Percentiles rank a stretch among this genome's conserved stretches.
Evolutionary conservation across 345 rosid species (phyloP).

Genomic region (Corchorus olitorius): DNA sequence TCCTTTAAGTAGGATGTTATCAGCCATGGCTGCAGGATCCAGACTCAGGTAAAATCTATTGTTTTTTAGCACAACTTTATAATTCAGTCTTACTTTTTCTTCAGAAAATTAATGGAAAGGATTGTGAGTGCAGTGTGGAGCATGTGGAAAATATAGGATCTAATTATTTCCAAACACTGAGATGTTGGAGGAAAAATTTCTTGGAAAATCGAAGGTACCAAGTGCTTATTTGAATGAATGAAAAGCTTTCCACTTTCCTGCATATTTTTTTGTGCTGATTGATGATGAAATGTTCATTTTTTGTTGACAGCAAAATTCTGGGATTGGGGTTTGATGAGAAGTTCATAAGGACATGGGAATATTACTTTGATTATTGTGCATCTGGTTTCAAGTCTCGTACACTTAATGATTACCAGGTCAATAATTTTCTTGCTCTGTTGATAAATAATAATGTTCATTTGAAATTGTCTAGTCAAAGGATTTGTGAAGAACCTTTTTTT

Average conservation of each 20-base stretch:
- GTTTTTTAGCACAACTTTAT: background rate
- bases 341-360: conserved; percentile 86
- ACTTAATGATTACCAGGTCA: conserved; percentile 69
- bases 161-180: conserved; percentile 70
- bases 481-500: too few relatives aligned
- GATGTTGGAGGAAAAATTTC: conserved; percentile 78
- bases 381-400: conserved; percentile 74
- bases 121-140: conserved; percentile 56
- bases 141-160: conserved; percentile 79
- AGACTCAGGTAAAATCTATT: conserved; percentile 55
- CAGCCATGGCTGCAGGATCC: conserved; percentile 75
- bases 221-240: too few relatives aligned
- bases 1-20: conserved; percentile 62
- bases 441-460: too few relatives aligned
- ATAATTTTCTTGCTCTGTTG: background rate
- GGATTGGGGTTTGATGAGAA: conserved; percentile 69
- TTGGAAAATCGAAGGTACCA: conserved; percentile 61
- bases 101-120: background rate
- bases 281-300: background rate
- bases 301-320: conserved; percentile 49
- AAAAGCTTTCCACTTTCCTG: background rate
- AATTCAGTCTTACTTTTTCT: background rate
- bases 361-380: conserved; percentile 78
- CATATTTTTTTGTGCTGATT: background rate
- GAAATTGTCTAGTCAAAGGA: too few relatives aligned